Evolutionary conservation across 257 asterid genomes (phyloP).

Genomic region (Ajuga chamaepitys): DNA sequence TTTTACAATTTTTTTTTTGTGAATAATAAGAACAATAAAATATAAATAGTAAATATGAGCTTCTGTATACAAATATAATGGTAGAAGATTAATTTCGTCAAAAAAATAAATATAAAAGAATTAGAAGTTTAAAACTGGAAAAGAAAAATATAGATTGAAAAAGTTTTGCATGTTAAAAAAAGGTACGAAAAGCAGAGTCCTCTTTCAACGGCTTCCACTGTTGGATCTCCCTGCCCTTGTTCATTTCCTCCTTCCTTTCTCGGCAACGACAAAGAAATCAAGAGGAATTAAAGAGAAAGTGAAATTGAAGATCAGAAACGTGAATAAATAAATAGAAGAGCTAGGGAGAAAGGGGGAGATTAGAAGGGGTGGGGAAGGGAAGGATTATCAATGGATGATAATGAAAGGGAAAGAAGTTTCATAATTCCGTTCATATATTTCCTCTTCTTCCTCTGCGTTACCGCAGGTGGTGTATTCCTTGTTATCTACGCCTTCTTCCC

Average conservation of each 20-base stretch:
- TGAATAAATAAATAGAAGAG: not conserved
- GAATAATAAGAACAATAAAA: too few relatives aligned
- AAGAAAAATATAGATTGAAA: too few relatives aligned
- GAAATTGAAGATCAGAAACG: not conserved
- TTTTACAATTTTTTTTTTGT: too few relatives aligned
- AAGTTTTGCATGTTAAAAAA: too few relatives aligned
- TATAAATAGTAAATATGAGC: too few relatives aligned
- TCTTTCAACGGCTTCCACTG: constrained; percentile 16
- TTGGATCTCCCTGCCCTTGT: constrained; percentile 14
- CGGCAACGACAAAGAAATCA: constrained; percentile 8
- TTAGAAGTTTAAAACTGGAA: too few relatives aligned
- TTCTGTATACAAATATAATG: too few relatives aligned
- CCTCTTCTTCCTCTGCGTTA: constrained; percentile 52
- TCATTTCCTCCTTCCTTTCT: constrained; percentile 8
- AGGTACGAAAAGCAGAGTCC: constrained; percentile 1
- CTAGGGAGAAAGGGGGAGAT: not conserved
- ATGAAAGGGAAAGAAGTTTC: constrained; percentile 33
- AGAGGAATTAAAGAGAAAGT: not conserved
- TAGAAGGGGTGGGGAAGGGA: not conserved
- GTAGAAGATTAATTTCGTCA: too few relatives aligned
- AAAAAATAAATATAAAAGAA: too few relatives aligned
- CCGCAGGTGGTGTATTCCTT: constrained; percentile 54
- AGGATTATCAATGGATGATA: constrained; percentile 38
- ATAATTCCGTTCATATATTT: constrained; percentile 42
- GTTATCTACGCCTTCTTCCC: constrained; percentile 39